Evolutionary conservation across 306 rosid genomes (phyloP).

Genomic region (Pyrus bretschneideri): DNA sequence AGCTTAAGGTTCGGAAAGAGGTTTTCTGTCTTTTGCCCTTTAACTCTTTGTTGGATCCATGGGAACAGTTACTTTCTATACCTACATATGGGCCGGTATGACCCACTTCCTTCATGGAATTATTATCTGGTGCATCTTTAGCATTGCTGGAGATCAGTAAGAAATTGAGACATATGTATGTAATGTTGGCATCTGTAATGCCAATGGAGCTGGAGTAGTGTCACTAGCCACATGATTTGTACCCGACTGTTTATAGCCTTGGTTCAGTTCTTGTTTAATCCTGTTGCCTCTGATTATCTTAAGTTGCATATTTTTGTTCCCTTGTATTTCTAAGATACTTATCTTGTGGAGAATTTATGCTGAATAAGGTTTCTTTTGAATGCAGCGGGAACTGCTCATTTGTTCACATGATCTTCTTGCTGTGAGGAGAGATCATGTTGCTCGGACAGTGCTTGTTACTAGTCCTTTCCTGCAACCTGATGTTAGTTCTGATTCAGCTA

Average conservation of each 20-base stretch:
- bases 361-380: background rate
- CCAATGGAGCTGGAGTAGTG: background rate
- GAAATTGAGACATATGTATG: background rate
- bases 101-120: background rate
- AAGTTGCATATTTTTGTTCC: background rate
- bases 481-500: constrained; percentile 94
- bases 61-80: background rate
- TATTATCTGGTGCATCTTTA: background rate
- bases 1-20: background rate
- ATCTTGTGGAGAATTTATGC: background rate
- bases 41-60: background rate
- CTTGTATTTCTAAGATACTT: background rate
- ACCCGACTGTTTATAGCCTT: background rate
- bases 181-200: background rate
- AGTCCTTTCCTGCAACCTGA: constrained; percentile 65
- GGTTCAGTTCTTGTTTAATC: background rate
- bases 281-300: background rate
- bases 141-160: background rate
- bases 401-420: constrained; percentile 87
- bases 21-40: background rate
- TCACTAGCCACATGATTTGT: background rate
- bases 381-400: constrained; percentile 88
- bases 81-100: background rate
- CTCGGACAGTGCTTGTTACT: constrained; percentile 53
- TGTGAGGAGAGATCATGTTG: constrained; percentile 73